A percentile compares a stretch with the other conserved stretches of the same genome.
Evolutionary conservation across 192 early-diverging fungal genomes (phyloP).

Genomic region (Podila clonocystis): DNA sequence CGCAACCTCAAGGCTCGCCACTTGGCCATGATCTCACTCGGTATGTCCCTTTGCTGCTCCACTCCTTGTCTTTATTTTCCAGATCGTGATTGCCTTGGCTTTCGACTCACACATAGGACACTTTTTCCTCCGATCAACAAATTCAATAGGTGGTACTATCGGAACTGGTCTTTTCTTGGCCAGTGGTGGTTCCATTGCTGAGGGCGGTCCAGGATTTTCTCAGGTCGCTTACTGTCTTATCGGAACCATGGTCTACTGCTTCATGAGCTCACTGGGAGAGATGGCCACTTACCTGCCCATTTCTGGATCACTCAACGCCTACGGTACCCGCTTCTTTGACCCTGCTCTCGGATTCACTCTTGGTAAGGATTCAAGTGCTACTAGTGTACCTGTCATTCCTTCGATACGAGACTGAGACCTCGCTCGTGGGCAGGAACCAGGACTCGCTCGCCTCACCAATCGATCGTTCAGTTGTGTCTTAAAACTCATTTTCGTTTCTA

Average conservation of each 20-base stretch:
- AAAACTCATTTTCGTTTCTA: too few species aligned
- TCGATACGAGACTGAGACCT: background rate
- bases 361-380: constrained; percentile 62
- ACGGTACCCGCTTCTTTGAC: constrained; percentile 84
- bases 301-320: constrained; percentile 82
- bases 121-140: background rate
- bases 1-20: constrained; percentile 7
- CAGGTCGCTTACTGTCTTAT: constrained; percentile 77
- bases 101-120: background rate
- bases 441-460: too few species aligned
- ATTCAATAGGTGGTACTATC: constrained; percentile 74
- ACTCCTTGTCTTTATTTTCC: background rate
- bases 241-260: constrained; percentile 75
- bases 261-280: constrained; percentile 84
- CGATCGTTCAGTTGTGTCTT: too few species aligned
- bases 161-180: constrained; percentile 90
- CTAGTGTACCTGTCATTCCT: constrained; percentile 5
- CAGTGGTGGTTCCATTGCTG: constrained; percentile 74
- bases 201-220: constrained; percentile 80
- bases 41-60: background rate
- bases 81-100: background rate
- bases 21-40: constrained; percentile 5
- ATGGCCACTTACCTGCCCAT: constrained; percentile 88
- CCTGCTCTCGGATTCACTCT: constrained; percentile 79
- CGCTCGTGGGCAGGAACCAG: background rate